A percentile compares a stretch with the other conserved stretches of the same genome.
phyloP scores from a whole-genome alignment of 2,329 filamentous ascomycete genomes.

The Sporothrix schenckii region DNA sequence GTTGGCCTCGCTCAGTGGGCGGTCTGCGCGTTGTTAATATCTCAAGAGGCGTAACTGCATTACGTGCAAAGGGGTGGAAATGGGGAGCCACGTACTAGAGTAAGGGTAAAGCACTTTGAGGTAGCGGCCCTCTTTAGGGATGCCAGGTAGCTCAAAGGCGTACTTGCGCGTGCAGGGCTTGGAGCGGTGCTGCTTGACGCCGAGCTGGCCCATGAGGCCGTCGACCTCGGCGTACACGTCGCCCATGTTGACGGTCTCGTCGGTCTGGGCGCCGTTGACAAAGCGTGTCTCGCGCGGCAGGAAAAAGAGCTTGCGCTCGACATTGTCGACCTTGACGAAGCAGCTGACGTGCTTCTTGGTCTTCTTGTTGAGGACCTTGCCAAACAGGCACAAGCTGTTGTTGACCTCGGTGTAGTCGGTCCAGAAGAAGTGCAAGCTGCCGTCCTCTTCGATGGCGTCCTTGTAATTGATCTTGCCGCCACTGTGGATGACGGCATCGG shows the following conservation, averaged over 20 bases:
- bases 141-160: constrained; percentile 84
- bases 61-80: background rate
- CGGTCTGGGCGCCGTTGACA: constrained; percentile 65
- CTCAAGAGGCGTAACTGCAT: background rate
- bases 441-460: constrained; percentile 91
- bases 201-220: constrained; percentile 81
- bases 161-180: constrained; percentile 90
- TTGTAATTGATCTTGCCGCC: constrained; percentile 84
- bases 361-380: constrained; percentile 90
- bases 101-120: constrained; percentile 97
- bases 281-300: constrained; percentile 71
- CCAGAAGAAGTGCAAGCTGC: constrained; percentile 94
- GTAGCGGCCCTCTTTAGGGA: constrained; percentile 89
- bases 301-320: constrained; percentile 90
- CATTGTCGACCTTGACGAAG: constrained; percentile 94
- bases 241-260: constrained; percentile 79
- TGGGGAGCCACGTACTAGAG: constrained; percentile 52
- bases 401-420: constrained; percentile 92
- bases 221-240: constrained; percentile 93
- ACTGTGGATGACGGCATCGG: constrained; percentile 67
- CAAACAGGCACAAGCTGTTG: constrained; percentile 89
- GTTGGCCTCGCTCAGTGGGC: constrained; percentile 61
- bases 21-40: constrained; percentile 46
- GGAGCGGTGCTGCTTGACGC: constrained; percentile 88
- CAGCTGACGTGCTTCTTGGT: constrained; percentile 80